Base-by-base conservation (phyloP, 2,329 filamentous ascomycete genomes). In the Apiospora malaysiana region DNA sequence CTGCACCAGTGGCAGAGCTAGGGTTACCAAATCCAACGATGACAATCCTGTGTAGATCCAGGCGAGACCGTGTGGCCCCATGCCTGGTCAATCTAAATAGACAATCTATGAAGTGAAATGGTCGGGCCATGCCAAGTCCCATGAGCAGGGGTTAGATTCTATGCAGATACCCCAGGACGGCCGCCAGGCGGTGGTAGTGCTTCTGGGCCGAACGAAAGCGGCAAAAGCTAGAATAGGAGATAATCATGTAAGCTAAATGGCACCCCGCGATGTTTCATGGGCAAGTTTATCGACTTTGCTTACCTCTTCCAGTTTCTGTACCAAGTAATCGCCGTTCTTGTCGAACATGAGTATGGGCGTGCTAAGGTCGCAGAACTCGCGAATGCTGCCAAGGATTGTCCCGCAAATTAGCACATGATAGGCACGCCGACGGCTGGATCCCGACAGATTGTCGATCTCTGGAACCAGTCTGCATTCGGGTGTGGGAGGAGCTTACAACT, bases 321-420 rank as follows among this genome's bases (percentile, higher is more conserved):
- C 89, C n/a, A 90, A 85, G 76, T 88, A 94, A 72, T 91, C 88
- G 2, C 91, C 92, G 73, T 94, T 88, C 80, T 91, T 92, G 81
- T 97, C 94, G 82, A 97, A 97, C 95, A 98, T 97, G 80, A 97
- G 90, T 70, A 99, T 88, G 0, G 94, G 95, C 71, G 89, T 90
- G 7, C 86, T 83, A n/a, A 90, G 78, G 8, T 86, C 81, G 75
- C 90, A 92, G 77, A 95, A 95, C 82, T 95, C 93, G 66, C 92
- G 90, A 74, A 95, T 94, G 76, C 91, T 92, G 37, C 18, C 16
- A 18, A 47, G 40, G 49, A 12, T 63, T 63, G 56, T 63, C 32
- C 12, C 68, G 32, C 46, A 71, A 40, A 63, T 66, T 51, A 42
- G 32, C 9, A 40, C 25, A 27, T 10, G 23, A 9, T 37, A 47